These are phyloP conservation scores for Hypoxylon sp. DNA, from an alignment of 2,329 filamentous ascomycete genomes.

Conservation along the genomic window DNA sequence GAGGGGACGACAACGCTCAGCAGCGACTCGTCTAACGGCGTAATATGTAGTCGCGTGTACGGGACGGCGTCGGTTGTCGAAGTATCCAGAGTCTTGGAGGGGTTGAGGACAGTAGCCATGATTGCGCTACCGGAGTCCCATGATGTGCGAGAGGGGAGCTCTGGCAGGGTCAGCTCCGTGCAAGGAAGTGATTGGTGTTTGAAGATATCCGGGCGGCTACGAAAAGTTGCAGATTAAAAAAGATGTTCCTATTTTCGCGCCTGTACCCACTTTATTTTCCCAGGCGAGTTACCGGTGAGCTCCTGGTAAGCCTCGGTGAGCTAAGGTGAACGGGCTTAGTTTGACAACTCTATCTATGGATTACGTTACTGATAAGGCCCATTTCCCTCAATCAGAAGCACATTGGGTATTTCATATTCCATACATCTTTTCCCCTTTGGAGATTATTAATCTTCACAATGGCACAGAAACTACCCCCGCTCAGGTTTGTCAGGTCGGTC, in stretches of 20 bases:
- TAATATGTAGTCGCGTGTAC: slow-evolving; percentile 82
- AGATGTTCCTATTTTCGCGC: slow-evolving; percentile 8
- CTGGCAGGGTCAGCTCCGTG: slow-evolving; percentile 12
- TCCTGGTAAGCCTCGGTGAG: slow-evolving; percentile 8
- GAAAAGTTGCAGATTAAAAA: slow-evolving; percentile 15
- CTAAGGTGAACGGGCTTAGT: neutral
- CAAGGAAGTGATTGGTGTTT: slow-evolving; percentile 11
- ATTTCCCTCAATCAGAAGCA: slow-evolving; percentile 3
- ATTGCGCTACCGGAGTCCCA: slow-evolving; percentile 28
- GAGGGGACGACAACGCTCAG: slow-evolving; percentile 79
- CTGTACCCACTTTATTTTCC: slow-evolving; percentile 13
- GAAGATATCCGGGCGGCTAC: slow-evolving; percentile 22
- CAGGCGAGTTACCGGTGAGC: neutral
- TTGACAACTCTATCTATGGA: neutral
- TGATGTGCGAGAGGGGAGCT: slow-evolving; percentile 8
- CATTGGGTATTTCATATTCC: neutral
- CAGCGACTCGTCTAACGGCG: slow-evolving; percentile 83
- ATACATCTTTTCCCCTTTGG: neutral
- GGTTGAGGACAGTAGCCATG: slow-evolving; percentile 42
- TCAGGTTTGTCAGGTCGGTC: slow-evolving; percentile 76
- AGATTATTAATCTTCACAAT: slow-evolving; percentile 36
- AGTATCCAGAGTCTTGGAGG: slow-evolving; percentile 28
- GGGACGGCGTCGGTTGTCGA: slow-evolving; percentile 39
- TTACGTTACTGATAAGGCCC: too few relatives aligned
- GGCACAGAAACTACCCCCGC: slow-evolving; percentile 60